Evolutionary conservation across 2,329 filamentous ascomycete species (phyloP), one percentile per base, ranked within the genome.

Genomic region (Sphaerulina musiva): DNA sequence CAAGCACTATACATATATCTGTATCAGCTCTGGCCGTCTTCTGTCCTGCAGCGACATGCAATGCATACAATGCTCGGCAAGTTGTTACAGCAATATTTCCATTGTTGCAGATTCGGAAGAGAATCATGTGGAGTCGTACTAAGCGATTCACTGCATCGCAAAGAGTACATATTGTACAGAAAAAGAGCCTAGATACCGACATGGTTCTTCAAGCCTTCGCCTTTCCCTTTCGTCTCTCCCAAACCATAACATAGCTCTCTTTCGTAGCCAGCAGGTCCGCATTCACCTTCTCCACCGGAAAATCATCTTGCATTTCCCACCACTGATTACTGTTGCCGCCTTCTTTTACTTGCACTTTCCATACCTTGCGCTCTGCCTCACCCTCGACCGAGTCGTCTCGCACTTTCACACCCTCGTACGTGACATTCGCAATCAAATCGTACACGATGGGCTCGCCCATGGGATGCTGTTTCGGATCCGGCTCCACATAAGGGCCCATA

Each of bases 371-470:
- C 73, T 96, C 91, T 43, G 84, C 88, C 63, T 89, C 91, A 45
- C 92, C 91, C 50, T 95, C 90, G 1, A 95, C 91, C 49, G 82
- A 84, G 60, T 92, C 89, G 61, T 92, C 88, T 61, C 82, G 79
- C 32, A 82, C 82, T 54, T 86, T 80, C 47, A 92, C 85, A 42
- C 82, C 91, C 77, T 86, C 92, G 76, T 86, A 92, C 57, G 84
- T 95, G 59, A 98, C 87, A 72, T 98, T 98, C 52, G 92, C 91
- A 5, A 96, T 89, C 12, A 98, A 81, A 70, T 98, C 93, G 72
- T 98, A 98, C 77, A 87, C 84, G 62, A 97, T 88, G 1, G 92
- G 90, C 69, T 95, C 89, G 2, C 86, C 82, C 0, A 82, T 81
- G 0, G 84, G 80, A 70, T 86, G 83, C 38, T 86, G 69, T 4